Evolutionary conservation across 2,329 filamentous ascomycete genomes (phyloP).

Genomic region (Pestalotiopsis sp.): DNA sequence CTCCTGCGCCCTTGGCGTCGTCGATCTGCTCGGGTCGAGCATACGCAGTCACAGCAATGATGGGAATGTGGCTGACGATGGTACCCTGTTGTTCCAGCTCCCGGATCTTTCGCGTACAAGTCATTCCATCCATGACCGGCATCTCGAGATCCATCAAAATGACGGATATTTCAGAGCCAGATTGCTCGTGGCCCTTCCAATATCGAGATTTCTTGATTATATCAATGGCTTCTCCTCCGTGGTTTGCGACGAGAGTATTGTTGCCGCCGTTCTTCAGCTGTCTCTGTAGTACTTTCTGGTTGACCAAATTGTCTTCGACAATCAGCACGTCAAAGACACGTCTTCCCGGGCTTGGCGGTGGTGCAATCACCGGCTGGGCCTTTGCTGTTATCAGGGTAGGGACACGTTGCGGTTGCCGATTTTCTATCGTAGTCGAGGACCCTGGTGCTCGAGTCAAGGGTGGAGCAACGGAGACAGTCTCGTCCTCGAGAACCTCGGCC

Average conservation of each 20-base stretch:
- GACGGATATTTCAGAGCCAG: constrained; percentile 59
- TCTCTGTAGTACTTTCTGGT: constrained; percentile 63
- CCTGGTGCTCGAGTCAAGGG: constrained; percentile 30
- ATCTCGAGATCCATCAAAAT: constrained; percentile 83
- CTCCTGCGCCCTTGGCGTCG: constrained; percentile 69
- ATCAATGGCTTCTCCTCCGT: constrained; percentile 63
- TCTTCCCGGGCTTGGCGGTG: constrained; percentile 27
- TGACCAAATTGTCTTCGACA: constrained; percentile 69
- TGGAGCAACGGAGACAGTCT: constrained; percentile 30
- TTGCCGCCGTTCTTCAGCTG: constrained; percentile 63
- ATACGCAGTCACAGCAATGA: constrained; percentile 83
- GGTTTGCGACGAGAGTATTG: constrained; percentile 62
- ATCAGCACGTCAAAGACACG: constrained; percentile 58
- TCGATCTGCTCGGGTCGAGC: constrained; percentile 73
- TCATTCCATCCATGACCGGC: constrained; percentile 81
- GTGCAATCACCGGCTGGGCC: constrained; percentile 15
- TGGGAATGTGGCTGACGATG: constrained; percentile 67
- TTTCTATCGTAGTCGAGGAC: constrained; percentile 33
- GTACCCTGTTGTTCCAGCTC: constrained; percentile 63
- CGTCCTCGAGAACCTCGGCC: constrained; percentile 42
- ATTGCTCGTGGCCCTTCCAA: constrained; percentile 49
- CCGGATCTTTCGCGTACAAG: constrained; percentile 69
- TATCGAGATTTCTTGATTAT: constrained; percentile 55
- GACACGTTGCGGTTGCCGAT: constrained; percentile 20
- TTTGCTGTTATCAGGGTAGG: not conserved